These are phyloP conservation scores for Colletotrichum orchidophilum DNA, from an alignment of 2,329 filamentous ascomycete genomes.

Conservation along the genomic window DNA sequence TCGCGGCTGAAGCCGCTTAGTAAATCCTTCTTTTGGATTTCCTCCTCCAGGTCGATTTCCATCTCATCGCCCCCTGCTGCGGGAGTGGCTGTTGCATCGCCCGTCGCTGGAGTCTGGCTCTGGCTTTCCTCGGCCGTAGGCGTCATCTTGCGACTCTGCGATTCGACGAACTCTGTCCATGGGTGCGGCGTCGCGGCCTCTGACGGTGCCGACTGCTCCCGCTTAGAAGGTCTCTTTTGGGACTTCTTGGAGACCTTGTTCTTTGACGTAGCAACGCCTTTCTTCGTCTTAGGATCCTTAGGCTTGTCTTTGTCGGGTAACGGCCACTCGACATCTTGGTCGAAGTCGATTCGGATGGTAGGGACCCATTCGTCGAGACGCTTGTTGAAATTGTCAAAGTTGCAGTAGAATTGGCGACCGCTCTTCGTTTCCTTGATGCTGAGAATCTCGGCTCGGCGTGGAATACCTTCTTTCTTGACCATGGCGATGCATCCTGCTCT, in stretches of 20 bases:
- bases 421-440: slow-evolving; percentile 92
- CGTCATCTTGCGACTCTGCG: slow-evolving; percentile 56
- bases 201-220: slow-evolving; percentile 63
- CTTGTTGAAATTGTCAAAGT: slow-evolving; percentile 99
- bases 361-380: slow-evolving; percentile 86
- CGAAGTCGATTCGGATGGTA: slow-evolving; percentile 82
- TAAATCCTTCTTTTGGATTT: slow-evolving; percentile 52
- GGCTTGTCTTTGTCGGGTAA: slow-evolving; percentile 85
- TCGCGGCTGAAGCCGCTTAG: slow-evolving; percentile 75
- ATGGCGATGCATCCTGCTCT: slow-evolving; percentile 68
- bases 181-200: slow-evolving; percentile 64
- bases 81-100: slow-evolving; percentile 56
- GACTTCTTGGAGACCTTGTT: slow-evolving; percentile 67
- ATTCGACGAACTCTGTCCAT: slow-evolving; percentile 62
- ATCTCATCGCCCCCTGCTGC: slow-evolving; percentile 58
- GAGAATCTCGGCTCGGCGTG: slow-evolving; percentile 94
- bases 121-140: slow-evolving; percentile 54
- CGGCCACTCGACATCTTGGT: slow-evolving; percentile 95
- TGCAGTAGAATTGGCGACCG: slow-evolving; percentile 90
- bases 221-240: slow-evolving; percentile 63
- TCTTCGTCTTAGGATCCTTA: slow-evolving; percentile 81
- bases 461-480: slow-evolving; percentile 78
- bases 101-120: slow-evolving; percentile 52
- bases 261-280: slow-evolving; percentile 66
- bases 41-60: slow-evolving; percentile 62